Evolutionary conservation across 2,329 filamentous ascomycete genomes (phyloP), one percentile per base, ranked within the genome.

Genomic region (Phaeosphaeria sp.): DNA sequence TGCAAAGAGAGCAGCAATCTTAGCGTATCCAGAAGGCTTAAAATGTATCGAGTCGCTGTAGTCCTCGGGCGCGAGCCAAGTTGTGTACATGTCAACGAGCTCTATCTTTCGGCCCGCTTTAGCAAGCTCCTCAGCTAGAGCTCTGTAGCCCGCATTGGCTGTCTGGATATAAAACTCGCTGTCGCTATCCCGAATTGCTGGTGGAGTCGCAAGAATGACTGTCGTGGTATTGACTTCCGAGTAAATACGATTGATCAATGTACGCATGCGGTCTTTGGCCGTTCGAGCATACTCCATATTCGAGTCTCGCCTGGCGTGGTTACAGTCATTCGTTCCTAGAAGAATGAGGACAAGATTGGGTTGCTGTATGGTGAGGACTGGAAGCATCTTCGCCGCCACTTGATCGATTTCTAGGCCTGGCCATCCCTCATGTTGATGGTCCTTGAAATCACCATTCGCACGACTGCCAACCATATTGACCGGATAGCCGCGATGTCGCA

Each of bases 331-430:
- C 6, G 63, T 62, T 9, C 63, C 63, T 18, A 53, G 50, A 30
- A 63, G 59, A 27, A 65, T 54, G 11, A 63, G 42, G 2, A 65
- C 56, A n/a, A 65, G 21, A 27, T 63, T 65, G 2, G 63, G 63
- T 42, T 43, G 43, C 20, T 51, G 49, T 11, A 13, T 30, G 6
- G 36, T 51, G 21, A 51, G 55, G 53, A 27, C 52, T 39, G n/a
- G 39, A 10, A 41, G 22, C 46, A 56, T 52, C 23, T 52, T 51
- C 15, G 23, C 4, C 7, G 43, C 44, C 20, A 56, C 50, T 21
- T 54, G 51, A 2, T 39, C 22, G 17, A 61, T 52, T 2, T 57
- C 25, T n/a, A 49, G 27, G 10, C 56, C 52, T 13, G 50, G 56
- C 23, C 59, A 57, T 13, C 61, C 61, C 49, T 64, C 61, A 46